Evolutionary conservation across 495 filamentous ascomycete genomes (phyloP).

Genomic region (Daldinia loculata): DNA sequence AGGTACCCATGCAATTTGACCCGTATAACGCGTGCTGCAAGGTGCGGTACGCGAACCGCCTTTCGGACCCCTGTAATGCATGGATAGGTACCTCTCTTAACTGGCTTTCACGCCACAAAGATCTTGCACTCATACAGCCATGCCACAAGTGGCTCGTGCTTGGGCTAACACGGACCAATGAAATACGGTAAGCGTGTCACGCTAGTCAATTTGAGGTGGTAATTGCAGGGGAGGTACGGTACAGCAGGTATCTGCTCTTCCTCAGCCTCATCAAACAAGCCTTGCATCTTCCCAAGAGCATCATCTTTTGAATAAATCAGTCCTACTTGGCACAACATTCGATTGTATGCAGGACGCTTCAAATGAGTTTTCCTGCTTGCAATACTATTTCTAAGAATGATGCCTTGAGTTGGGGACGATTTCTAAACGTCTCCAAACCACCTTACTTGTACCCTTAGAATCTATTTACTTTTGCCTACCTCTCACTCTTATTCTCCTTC

Average conservation of each 20-base stretch:
- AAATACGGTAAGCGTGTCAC: background rate
- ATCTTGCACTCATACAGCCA: background rate
- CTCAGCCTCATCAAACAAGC: conserved; percentile 36
- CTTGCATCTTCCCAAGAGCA: conserved; percentile 17
- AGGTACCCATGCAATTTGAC: too few relatives aligned
- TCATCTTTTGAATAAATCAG: conserved; percentile 9
- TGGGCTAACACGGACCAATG: background rate
- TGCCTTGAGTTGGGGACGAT: conserved; percentile 26
- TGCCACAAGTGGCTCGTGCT: background rate
- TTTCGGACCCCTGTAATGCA: background rate
- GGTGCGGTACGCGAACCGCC: background rate
- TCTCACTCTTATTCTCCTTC: background rate
- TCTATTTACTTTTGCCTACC: background rate
- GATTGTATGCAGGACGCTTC: background rate
- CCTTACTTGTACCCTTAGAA: conserved; percentile 2
- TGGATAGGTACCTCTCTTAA: too few relatives aligned
- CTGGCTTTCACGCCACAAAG: background rate
- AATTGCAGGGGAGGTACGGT: conserved; percentile 1
- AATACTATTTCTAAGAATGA: conserved; percentile 2
- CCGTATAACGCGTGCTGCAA: background rate
- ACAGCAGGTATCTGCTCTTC: conserved; percentile 4
- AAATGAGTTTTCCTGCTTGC: background rate
- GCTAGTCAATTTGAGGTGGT: conserved; percentile 6
- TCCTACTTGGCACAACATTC: background rate
- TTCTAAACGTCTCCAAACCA: conserved; percentile 17